phyloP scores from a whole-genome alignment of 345 rosid genomes.

The Abelmoschus esculentus region DNA sequence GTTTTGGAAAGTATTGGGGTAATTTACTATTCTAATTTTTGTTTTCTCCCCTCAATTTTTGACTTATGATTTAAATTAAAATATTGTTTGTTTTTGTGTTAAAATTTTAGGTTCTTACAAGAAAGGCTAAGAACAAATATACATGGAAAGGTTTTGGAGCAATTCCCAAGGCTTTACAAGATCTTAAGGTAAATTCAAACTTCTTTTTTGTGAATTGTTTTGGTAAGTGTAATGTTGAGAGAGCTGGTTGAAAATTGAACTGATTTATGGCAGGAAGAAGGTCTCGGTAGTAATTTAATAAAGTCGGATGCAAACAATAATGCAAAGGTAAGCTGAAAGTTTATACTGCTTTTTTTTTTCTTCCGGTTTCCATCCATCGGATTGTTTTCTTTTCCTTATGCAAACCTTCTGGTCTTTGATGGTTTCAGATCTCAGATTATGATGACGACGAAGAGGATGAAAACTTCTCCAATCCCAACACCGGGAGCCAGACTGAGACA shows the following conservation, averaged over 20 bases:
- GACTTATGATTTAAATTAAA: not conserved
- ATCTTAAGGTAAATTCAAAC: slow-evolving; percentile 36
- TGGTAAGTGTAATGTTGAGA: too few relatives aligned
- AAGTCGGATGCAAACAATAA: slow-evolving; percentile 29
- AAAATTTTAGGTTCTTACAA: slow-evolving; percentile 48
- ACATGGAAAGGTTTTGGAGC: slow-evolving; percentile 78
- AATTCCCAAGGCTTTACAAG: slow-evolving; percentile 54
- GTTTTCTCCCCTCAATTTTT: not conserved
- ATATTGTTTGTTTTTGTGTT: slow-evolving; percentile 2
- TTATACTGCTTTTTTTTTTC: not conserved
- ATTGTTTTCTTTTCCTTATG: not conserved
- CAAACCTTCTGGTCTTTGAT: not conserved
- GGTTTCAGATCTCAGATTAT: slow-evolving; percentile 38
- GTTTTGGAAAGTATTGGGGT: slow-evolving; percentile 87
- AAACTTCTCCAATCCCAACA: slow-evolving; percentile 40
- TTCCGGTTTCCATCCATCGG: not conserved
- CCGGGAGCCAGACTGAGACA: slow-evolving; percentile 57
- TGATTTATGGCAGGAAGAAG: slow-evolving; percentile 43
- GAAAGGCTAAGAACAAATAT: slow-evolving; percentile 66
- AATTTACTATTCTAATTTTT: not conserved
- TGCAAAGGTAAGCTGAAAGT: slow-evolving; percentile 36
- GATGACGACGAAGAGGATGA: slow-evolving; percentile 48
- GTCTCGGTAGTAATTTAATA: slow-evolving; percentile 40
- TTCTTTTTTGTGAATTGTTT: not conserved
- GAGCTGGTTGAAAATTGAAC: not conserved